phyloP scores from a whole-genome alignment of 108 stramenopile species.

The Nitzschia sp. region DNA sequence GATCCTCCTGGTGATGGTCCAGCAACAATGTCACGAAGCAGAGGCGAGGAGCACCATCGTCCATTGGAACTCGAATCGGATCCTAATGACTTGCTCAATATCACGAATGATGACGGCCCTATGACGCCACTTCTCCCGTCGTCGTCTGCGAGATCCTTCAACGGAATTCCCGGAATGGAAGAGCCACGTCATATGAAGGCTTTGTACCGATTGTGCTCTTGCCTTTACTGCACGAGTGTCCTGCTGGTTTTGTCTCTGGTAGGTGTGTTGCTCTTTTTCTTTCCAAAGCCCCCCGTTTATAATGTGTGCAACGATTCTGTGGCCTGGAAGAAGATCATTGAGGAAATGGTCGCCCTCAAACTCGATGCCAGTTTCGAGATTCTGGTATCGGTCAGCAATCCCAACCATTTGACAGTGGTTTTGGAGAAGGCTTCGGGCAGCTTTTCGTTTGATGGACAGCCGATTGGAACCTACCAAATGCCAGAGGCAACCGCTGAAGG shows the following conservation, averaged over 20 bases:
- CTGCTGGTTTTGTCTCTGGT: slow-evolving; percentile 36
- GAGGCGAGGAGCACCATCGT: not conserved
- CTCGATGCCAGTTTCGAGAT: slow-evolving; percentile 81
- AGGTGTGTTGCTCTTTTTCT: slow-evolving; percentile 51
- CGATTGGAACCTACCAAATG: slow-evolving; percentile 78
- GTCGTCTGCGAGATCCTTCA: slow-evolving; percentile 19
- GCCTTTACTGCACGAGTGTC: slow-evolving; percentile 49
- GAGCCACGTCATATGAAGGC: slow-evolving; percentile 41
- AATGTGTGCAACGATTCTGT: slow-evolving; percentile 85
- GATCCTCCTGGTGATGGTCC: not conserved
- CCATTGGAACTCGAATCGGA: slow-evolving; percentile 9
- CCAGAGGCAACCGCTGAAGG: slow-evolving; percentile 50
- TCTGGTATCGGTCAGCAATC: slow-evolving; percentile 76
- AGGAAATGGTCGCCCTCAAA: slow-evolving; percentile 67
- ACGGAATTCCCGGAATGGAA: not conserved
- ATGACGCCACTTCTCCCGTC: slow-evolving; percentile 5
- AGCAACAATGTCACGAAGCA: not conserved
- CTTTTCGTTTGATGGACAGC: slow-evolving; percentile 64
- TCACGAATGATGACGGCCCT: not conserved
- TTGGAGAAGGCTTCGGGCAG: slow-evolving; percentile 64
- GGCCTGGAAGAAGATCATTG: slow-evolving; percentile 78
- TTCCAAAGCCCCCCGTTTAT: slow-evolving; percentile 69
- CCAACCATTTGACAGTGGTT: slow-evolving; percentile 71
- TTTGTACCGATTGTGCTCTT: slow-evolving; percentile 36
- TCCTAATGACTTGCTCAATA: not conserved